Evolutionary conservation across 805 yeast genomes (phyloP), one percentile per base, ranked within the genome.

Genomic region (Saccharomyces eubayanus): DNA sequence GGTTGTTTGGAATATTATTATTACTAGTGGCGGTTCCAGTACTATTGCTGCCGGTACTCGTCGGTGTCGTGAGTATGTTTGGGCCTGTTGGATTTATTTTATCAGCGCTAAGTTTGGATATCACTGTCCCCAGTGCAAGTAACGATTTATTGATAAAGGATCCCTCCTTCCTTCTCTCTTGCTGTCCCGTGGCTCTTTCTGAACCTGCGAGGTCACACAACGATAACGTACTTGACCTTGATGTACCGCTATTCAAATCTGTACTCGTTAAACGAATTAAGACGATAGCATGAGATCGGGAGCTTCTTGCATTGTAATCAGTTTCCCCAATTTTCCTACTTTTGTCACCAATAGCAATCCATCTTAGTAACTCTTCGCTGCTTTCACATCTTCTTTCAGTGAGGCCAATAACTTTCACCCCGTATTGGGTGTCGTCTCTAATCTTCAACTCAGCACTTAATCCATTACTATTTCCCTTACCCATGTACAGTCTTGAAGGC

Each of bases 121-220:
- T 90, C n/a, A 92, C 97, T 0, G 96, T 88, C 5, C 97, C 90
- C 50, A 92, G 77, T 0, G 98, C 95, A 51, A 92, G 74, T 46
- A 92, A 76, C 0, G 97, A 91, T 67, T 90, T 90, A 73, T 92
- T 92, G 66, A 92, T 92, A 65, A 77, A 94, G 0, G 97, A 81
- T 24, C 98, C 99, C 72, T 92, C 99, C 68, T 90, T 89, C 53
- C 97, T 75, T 62, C 98, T 78, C 64, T 89, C 97, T 1, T 75
- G 70, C 53, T 73, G 74, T 1, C 67, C 66, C 0, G 87, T 76
- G 0, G 95, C 96, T 51, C 87, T 79, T 70, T 92, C 99, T n/a
- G 96, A 87, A 29, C 99, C 99, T 0, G 99, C 99, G 63, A 92
- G 77, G 71, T 92, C 99, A 73, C 98, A 92, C 53, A 92, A 75